A percentile compares a stretch with the other conserved stretches of the same genome.
phyloP scores from a whole-genome alignment of 192 early-diverging fungal genomes.

The Dispira parvispora region DNA sequence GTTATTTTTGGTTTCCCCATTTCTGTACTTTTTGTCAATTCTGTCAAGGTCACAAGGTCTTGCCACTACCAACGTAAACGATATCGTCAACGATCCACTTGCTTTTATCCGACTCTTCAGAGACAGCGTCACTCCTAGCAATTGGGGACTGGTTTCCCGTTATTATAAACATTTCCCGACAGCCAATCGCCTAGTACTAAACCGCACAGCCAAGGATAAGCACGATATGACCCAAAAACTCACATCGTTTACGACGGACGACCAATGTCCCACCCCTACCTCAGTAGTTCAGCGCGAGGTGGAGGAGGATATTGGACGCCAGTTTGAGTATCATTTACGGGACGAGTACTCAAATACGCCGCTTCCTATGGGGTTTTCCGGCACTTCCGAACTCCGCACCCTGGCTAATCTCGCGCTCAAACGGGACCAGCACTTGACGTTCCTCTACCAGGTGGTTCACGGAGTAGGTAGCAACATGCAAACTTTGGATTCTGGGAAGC shows the following conservation, averaged over 20 bases:
- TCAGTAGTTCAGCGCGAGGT: conserved; percentile 20
- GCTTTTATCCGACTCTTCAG: too few relatives aligned
- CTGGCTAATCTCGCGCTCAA: conserved; percentile 24
- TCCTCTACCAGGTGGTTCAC: conserved; percentile 29
- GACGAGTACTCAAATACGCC: conserved; percentile 12
- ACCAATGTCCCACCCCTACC: conserved; percentile 23
- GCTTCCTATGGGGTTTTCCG: conserved; percentile 14
- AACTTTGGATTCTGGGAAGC: conserved; percentile 66
- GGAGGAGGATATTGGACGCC: conserved; percentile 21
- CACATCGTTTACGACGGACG: conserved; percentile 27
- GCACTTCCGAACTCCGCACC: conserved; percentile 17
- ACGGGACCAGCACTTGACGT: conserved; percentile 37
- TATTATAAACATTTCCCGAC: too few relatives aligned
- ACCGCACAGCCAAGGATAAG: too few relatives aligned
- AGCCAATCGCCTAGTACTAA: too few relatives aligned
- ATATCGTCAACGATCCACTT: too few relatives aligned
- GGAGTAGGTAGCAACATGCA: conserved; percentile 35
- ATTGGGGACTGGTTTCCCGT: too few relatives aligned
- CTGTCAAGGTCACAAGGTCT: too few relatives aligned
- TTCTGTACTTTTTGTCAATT: too few relatives aligned
- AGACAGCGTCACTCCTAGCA: too few relatives aligned
- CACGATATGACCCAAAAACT: neutral
- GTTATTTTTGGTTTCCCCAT: too few relatives aligned
- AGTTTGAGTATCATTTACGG: neutral
- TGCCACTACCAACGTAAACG: too few relatives aligned